Conservation (phyloP, 768 basidiomycete species). For the Trametes cinnabarina region DNA sequence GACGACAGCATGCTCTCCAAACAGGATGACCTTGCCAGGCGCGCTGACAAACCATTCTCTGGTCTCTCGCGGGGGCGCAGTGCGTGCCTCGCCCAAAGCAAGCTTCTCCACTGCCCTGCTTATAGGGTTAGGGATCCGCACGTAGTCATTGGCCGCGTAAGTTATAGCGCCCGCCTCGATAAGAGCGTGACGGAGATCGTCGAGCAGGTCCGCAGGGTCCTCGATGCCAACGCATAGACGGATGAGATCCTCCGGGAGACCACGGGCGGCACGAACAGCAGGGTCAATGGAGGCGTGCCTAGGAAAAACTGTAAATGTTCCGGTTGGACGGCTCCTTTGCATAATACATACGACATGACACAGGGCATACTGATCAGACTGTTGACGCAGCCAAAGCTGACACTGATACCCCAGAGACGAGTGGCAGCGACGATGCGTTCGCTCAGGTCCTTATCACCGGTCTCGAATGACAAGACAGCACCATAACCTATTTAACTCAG, state of each 20-base stretch:
- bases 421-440: conserved; percentile 92
- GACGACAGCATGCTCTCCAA: conserved; percentile 98
- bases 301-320: not conserved
- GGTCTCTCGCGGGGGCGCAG: conserved; percentile 29
- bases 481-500: conserved; percentile 59
- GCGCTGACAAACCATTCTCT: conserved; percentile 88
- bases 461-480: conserved; percentile 92
- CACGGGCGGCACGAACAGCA: conserved; percentile 90
- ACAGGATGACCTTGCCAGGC: conserved; percentile 96
- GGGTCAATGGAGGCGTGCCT: conserved; percentile 98
- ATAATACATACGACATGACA: conserved; percentile 89
- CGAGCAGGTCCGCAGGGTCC: conserved; percentile 87
- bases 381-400: conserved; percentile 98
- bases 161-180: conserved; percentile 87
- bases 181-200: conserved; percentile 92
- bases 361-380: conserved; percentile 99
- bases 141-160: conserved; percentile 48
- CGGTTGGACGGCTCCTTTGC: not conserved
- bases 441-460: conserved; percentile 85
- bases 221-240: conserved; percentile 98
- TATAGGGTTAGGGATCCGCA: conserved; percentile 43
- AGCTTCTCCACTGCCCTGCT: conserved; percentile 70
- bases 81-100: conserved; percentile 35
- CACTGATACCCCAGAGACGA: conserved; percentile 94
- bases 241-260: conserved; percentile 97